Evolutionary conservation across 225 moss, liverwort and hornwort species (phyloP), one percentile per base, ranked within the genome.

Genomic region (Neckera pumila): DNA sequence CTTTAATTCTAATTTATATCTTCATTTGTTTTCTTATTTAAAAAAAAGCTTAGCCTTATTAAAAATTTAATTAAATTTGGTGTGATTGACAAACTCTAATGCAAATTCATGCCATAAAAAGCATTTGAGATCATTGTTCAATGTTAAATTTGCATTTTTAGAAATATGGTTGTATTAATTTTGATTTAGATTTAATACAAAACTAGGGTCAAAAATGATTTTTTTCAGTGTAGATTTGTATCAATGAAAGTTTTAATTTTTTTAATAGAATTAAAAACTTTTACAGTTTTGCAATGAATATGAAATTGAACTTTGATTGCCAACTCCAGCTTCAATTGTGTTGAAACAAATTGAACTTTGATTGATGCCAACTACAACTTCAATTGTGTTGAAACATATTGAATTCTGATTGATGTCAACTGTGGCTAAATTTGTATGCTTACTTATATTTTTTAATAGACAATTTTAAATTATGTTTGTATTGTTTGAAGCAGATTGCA

Each of bases 401-500:
- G 16, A 59, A 60, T 17, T 38, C 19, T 61, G 13, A 31, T 60
- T 22, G 20, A 42, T 76, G 33, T 75, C 14, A 51, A 42, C 0
- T 82, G 9, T n/a, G n/a, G n/a, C 3, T 19, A 33, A 53, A 33
- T 30, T 23, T 71, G 3, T 22, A 11, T 34, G 10, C 51, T 51
- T 51, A 51, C 10, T 6, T 33, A 5, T 28, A 22, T 31, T 36
- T 45, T 18, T 7, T 5, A 36, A 81, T 64, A 22, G 2, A 23
- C 6, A 82, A 8, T 21, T 15, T 67, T 9, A 59, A n/a, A 11
- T 33, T 21, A 23, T 49, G 9, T n/a, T 59, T 25, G 36, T 47
- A 33, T 34, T 26, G 17, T 64, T 33, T 3, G 20, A 19, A 87
- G 71, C 60, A 97, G 97, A 95, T 97, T 90, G 93, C 97, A 64